Base-by-base conservation (phyloP, 208 protist species). In the Pavlovales sp. region DNA sequence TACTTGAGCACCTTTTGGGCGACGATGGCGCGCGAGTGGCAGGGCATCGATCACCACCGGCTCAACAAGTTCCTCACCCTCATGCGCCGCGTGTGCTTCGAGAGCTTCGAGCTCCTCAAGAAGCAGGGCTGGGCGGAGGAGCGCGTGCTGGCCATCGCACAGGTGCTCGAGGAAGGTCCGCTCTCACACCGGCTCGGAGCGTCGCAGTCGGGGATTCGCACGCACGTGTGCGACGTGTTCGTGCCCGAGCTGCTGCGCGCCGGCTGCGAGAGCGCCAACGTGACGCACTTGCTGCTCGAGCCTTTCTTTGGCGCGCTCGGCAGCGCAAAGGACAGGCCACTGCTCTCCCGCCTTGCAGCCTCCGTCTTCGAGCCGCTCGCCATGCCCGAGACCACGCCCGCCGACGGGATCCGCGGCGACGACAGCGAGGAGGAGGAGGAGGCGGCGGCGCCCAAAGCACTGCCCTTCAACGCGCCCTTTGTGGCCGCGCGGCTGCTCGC, bases 61-160 rank as follows among this genome's bases (percentile, higher is more conserved):
- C 91, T 96, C 84, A 95, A 97, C 91, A 97, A 97, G 92, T 97
- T 95, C 90, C 90, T 96, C 76, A 94, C 94, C 37, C 93, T 96
- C 32, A 95, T 96, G 88, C 94, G 95, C 39, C 46, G 26, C 47
- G 34, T 75, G 36, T 36, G 80, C 38, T 1, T 5, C 37, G 28
- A 86, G 28, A 30, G 11, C 22, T 42, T 90, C 34, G 37, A 0
- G 34, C 38, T 7, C 57, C 38, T 87, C 7, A 26, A 47, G 39
- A 22, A 14, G 8, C 11, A 4, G 67, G 71, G n/a, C 30, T 57
- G 32, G 66, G 22, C 0, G 30, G 83, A 87, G 22, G 38, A 32
- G 32, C 0, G 0, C 36, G 34, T 79, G 66, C 34, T 30, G 26
- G 67, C 22, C 0, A n/a, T 87, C 40, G 57, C 83, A 4, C 42